phyloP scores from a whole-genome alignment of 352 stramenopile species.

The Nothophytophthora sp. region DNA sequence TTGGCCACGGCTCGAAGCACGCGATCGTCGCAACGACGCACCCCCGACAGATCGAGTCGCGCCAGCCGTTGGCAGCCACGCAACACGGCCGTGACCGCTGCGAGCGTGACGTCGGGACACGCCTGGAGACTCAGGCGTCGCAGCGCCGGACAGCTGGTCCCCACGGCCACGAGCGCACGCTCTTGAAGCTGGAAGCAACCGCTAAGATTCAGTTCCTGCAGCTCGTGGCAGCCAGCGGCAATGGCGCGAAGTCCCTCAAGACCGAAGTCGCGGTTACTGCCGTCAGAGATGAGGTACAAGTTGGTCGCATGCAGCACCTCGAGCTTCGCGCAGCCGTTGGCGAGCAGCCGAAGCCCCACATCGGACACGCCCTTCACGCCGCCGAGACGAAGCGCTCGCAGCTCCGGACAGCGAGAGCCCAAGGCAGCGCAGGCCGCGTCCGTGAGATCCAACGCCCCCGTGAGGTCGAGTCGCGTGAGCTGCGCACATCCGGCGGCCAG shows the following conservation, averaged over 20 bases:
- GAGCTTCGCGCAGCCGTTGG: conserved; percentile 82
- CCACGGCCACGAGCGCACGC: conserved; percentile 80
- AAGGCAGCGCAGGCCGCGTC: conserved; percentile 70
- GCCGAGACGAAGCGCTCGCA: conserved; percentile 45
- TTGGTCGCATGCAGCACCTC: conserved; percentile 72
- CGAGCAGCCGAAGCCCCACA: conserved; percentile 84
- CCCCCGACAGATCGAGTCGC: conserved; percentile 55
- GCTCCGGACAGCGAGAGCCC: conserved; percentile 30
- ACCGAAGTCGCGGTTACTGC: conserved; percentile 91
- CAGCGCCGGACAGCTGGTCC: conserved; percentile 48
- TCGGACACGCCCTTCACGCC: conserved; percentile 80
- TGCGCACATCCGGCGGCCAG: conserved; percentile 74
- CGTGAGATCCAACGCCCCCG: conserved; percentile 81
- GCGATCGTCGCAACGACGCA: conserved; percentile 60
- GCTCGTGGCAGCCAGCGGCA: conserved; percentile 47
- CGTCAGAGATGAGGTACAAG: conserved; percentile 92
- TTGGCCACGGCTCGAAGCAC: conserved; percentile 52
- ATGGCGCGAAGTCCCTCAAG: conserved; percentile 92
- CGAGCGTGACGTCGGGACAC: conserved; percentile 82
- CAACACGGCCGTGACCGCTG: conserved; percentile 63
- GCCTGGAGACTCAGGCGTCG: conserved; percentile 74
- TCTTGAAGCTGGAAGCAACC: conserved; percentile 87
- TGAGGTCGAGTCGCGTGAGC: conserved; percentile 83
- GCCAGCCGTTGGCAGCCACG: conserved; percentile 47
- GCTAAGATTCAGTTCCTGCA: conserved; percentile 58